phyloP scores from a whole-genome alignment of 179 eudicot species.

The Spinacia oleracea region DNA sequence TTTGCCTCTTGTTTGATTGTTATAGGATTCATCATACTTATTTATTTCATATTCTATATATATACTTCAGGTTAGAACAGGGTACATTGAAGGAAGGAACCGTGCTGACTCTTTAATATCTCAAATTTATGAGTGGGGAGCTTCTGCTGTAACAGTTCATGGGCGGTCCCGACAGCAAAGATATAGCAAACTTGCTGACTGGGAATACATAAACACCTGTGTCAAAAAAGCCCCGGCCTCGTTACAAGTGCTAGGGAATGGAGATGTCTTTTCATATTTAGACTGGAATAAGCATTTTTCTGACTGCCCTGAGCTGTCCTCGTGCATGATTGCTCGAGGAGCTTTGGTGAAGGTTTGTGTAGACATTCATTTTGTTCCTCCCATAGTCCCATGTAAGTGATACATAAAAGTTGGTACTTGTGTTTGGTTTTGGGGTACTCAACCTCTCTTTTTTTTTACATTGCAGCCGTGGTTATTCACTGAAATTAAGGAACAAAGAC shows the following conservation, averaged over 20 bases:
- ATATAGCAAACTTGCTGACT: conserved; percentile 95
- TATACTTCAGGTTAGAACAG: conserved; percentile 71
- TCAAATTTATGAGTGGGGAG: conserved; percentile 86
- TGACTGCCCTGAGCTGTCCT: conserved; percentile 80
- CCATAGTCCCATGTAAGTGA: neutral
- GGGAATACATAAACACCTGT: conserved; percentile 80
- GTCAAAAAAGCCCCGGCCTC: conserved; percentile 61
- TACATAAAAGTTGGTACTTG: neutral
- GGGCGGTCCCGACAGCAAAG: conserved; percentile 97
- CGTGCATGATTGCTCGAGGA: conserved; percentile 97
- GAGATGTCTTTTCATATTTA: conserved; percentile 82
- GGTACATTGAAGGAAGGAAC: conserved; percentile 83
- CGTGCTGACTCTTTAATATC: conserved; percentile 71
- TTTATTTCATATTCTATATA: neutral
- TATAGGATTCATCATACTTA: neutral
- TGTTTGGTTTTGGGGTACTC: neutral
- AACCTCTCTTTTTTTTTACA: conserved; percentile 28
- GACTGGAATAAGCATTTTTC: conserved; percentile 84
- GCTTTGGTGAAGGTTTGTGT: conserved; percentile 82
- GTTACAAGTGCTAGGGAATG: conserved; percentile 85
- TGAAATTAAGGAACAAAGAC: conserved; percentile 95
- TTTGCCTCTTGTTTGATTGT: neutral
- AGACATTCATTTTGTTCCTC: neutral
- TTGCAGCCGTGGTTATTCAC: conserved; percentile 98
- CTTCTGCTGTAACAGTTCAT: conserved; percentile 84